phyloP scores from a whole-genome alignment of 2,329 filamentous ascomycete species.

The Volutella citrinella region DNA sequence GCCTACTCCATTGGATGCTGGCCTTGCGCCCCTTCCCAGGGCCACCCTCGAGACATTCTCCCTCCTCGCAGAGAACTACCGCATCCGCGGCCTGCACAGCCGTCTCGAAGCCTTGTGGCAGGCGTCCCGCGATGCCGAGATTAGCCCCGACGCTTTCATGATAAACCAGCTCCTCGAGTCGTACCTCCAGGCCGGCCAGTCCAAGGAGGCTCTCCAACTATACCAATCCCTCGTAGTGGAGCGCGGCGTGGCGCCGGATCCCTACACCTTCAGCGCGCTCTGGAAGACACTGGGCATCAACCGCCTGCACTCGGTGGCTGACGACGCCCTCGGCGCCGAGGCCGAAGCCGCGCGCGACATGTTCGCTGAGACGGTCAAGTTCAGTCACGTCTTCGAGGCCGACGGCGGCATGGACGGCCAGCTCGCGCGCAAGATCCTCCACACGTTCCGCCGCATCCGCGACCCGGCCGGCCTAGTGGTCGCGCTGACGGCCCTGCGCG shows the following conservation, averaged over 20 bases:
- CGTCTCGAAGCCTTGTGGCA: conserved; percentile 60
- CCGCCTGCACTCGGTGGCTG: conserved; percentile 37
- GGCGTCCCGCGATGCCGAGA: conserved; percentile 60
- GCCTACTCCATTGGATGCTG: no score
- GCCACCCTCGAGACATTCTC: conserved; percentile 78
- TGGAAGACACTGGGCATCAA: conserved; percentile 60
- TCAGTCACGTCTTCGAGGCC: conserved; percentile 41
- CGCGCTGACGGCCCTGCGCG: conserved; percentile 41
- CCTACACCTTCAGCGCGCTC: conserved; percentile 66
- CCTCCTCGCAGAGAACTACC: conserved; percentile 70
- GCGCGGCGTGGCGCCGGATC: conserved; percentile 55
- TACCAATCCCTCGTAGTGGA: conserved; percentile 53
- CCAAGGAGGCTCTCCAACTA: conserved; percentile 50
- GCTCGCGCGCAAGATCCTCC: conserved; percentile 47
- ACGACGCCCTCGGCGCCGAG: conserved; percentile 28
- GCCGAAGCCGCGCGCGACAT: conserved; percentile 36
- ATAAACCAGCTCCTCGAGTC: conserved; percentile 76
- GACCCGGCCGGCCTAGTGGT: conserved; percentile 45
- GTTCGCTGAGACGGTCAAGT: conserved; percentile 49
- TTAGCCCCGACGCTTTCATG: conserved; percentile 69
- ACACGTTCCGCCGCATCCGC: conserved; percentile 46
- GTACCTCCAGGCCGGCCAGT: conserved; percentile 57
- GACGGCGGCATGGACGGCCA: conserved; percentile 43
- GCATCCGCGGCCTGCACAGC: conserved; percentile 55
- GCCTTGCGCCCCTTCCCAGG: conserved; percentile 39